These are phyloP conservation scores for Taphrina confusa DNA, from an alignment of 1,139 yeast species.

Conservation along the genomic window DNA sequence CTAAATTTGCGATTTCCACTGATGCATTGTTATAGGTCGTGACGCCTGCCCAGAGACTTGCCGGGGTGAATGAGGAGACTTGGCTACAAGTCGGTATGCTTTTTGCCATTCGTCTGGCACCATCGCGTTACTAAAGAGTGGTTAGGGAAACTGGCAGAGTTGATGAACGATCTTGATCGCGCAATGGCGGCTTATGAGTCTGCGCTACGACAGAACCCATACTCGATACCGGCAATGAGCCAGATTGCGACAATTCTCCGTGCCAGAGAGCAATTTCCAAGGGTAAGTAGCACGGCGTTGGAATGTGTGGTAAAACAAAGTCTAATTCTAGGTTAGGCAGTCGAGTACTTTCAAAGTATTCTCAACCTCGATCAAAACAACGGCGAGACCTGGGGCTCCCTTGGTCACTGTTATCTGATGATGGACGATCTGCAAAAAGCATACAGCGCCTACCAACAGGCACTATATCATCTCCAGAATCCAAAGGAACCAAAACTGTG, in stretches of 20 bases:
- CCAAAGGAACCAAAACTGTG: slow-evolving; percentile 95
- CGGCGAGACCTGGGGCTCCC: slow-evolving; percentile 96
- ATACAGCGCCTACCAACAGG: slow-evolving; percentile 94
- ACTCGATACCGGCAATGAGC: slow-evolving; percentile 79
- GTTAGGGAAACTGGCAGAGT: slow-evolving; percentile 78
- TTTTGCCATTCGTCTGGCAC: too few species aligned
- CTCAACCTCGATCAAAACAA: slow-evolving; percentile 78
- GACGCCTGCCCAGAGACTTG: slow-evolving; percentile 54
- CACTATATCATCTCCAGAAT: slow-evolving; percentile 82
- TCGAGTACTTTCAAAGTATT: slow-evolving; percentile 87
- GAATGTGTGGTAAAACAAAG: not conserved
- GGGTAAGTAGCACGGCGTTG: not conserved
- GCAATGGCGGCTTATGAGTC: slow-evolving; percentile 87
- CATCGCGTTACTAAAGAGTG: not conserved
- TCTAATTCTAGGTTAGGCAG: slow-evolving; percentile 63
- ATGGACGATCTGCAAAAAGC: slow-evolving; percentile 94
- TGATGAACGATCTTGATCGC: slow-evolving; percentile 82
- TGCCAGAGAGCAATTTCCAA: slow-evolving; percentile 75
- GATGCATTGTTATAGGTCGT: not conserved
- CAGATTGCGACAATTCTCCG: slow-evolving; percentile 87
- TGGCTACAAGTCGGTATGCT: slow-evolving; percentile 71
- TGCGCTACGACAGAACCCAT: slow-evolving; percentile 84
- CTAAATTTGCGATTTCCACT: not conserved
- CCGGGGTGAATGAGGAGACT: slow-evolving; percentile 71
- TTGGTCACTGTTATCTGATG: slow-evolving; percentile 97